phyloP scores from a whole-genome alignment of 2,329 filamentous ascomycete genomes.

The Celoporthe dispersa region DNA sequence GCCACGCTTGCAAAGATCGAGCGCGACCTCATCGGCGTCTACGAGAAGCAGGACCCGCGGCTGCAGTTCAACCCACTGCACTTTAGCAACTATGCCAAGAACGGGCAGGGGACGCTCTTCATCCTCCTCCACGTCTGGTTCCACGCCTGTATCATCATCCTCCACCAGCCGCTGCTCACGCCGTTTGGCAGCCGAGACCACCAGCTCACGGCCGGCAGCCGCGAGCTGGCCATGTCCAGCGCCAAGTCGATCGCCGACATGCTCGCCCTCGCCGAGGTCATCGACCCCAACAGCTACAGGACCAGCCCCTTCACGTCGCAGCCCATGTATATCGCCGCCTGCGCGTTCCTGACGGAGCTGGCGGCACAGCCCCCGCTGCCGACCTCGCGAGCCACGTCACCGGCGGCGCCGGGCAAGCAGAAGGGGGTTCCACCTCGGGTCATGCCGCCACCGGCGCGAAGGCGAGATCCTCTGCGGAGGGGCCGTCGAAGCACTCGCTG shows the following conservation, averaged over 20 bases:
- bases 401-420: conserved; percentile 43
- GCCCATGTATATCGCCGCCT: conserved; percentile 89
- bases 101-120: conserved; percentile 83
- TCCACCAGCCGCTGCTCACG: conserved; percentile 81
- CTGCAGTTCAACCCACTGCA: conserved; percentile 85
- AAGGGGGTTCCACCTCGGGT: conserved; percentile 2
- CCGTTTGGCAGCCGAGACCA: conserved; percentile 71
- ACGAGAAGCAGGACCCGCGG: conserved; percentile 74
- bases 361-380: conserved; percentile 71
- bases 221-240: conserved; percentile 82
- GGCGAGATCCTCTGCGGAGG: conserved; percentile 32
- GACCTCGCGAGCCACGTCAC: conserved; percentile 63
- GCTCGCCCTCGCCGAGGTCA: conserved; percentile 80
- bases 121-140: conserved; percentile 89
- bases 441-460: conserved; percentile 1
- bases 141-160: conserved; percentile 80
- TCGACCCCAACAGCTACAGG: conserved; percentile 83
- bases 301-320: conserved; percentile 90
- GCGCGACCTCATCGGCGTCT: conserved; percentile 70
- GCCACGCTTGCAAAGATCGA: conserved; percentile 78
- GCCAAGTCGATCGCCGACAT: conserved; percentile 93
- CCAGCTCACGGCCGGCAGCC: conserved; percentile 78
- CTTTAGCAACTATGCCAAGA: conserved; percentile 82
- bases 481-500: conserved; percentile 69
- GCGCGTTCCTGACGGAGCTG: conserved; percentile 85